A percentile compares a stretch with the other conserved stretches of the same genome.
Conservation (phyloP, 257 asterid species). For the Eucommia ulmoides region DNA sequence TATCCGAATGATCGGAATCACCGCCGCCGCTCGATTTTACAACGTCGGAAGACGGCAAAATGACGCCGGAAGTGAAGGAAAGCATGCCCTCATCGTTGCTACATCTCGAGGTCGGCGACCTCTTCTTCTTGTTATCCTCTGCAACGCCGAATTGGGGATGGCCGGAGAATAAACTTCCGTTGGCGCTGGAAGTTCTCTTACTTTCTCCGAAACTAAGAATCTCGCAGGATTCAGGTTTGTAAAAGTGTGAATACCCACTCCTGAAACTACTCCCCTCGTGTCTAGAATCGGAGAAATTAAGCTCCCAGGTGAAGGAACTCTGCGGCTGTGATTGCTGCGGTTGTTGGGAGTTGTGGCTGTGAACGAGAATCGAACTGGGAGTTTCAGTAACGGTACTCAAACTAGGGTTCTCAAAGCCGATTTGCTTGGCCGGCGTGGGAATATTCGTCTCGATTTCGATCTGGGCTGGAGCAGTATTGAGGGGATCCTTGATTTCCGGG, state of each 20-base stretch:
- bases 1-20: not conserved
- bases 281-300: constrained; percentile 44
- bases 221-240: constrained; percentile 53
- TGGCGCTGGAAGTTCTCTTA: not conserved
- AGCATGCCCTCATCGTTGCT: not conserved
- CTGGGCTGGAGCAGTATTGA: constrained; percentile 7
- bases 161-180: not conserved
- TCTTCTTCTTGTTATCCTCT: not conserved
- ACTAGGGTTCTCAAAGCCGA: constrained; percentile 28
- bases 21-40: not conserved
- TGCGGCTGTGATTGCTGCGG: constrained; percentile 21
- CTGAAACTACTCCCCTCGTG: constrained; percentile 23
- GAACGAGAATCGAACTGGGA: constrained; percentile 13
- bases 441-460: constrained; percentile 20
- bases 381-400: constrained; percentile 31
- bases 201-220: constrained; percentile 47
- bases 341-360: constrained; percentile 5
- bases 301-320: constrained; percentile 25
- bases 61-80: not conserved
- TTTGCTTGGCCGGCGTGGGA: constrained; percentile 17
- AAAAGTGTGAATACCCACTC: constrained; percentile 11
- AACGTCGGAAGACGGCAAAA: not conserved
- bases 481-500: constrained; percentile 31
- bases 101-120: not conserved
- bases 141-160: not conserved